phyloP scores from a whole-genome alignment of 306 rosid genomes.

The Prunus armeniaca region DNA sequence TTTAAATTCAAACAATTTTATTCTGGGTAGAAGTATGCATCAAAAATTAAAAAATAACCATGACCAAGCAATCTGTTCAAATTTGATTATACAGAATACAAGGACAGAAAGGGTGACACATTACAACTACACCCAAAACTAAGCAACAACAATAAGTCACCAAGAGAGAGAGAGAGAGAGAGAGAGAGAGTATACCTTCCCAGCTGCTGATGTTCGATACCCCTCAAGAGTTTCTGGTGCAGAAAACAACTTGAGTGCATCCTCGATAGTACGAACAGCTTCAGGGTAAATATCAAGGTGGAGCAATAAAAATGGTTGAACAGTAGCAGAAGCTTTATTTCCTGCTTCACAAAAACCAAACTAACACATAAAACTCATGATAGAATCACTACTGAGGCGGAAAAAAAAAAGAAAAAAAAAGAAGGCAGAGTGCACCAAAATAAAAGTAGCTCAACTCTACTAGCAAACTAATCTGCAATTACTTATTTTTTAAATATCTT shows the following conservation, averaged over 20 bases:
- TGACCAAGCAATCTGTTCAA: background rate
- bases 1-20: background rate
- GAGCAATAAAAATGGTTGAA: constrained; percentile 78
- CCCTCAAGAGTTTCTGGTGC: constrained; percentile 94
- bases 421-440: background rate
- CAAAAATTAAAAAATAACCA: background rate
- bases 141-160: background rate
- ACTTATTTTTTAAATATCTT: too few species aligned
- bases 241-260: constrained; percentile 82
- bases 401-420: background rate
- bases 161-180: background rate
- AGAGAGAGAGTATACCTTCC: constrained; percentile 52
- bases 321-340: constrained; percentile 64
- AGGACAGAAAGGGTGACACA: background rate
- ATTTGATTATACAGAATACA: background rate
- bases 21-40: background rate
- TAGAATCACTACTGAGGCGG: background rate
- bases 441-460: background rate
- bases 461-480: background rate
- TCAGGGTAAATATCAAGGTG: constrained; percentile 90
- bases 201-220: constrained; percentile 66
- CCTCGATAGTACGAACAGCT: constrained; percentile 70
- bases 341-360: constrained; percentile 38
- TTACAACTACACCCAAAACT: background rate
- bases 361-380: constrained; percentile 2